Evolutionary conservation across 2,329 filamentous ascomycete species (phyloP), one percentile per base, ranked within the genome.

Genomic region (Ophiostoma piceae): DNA sequence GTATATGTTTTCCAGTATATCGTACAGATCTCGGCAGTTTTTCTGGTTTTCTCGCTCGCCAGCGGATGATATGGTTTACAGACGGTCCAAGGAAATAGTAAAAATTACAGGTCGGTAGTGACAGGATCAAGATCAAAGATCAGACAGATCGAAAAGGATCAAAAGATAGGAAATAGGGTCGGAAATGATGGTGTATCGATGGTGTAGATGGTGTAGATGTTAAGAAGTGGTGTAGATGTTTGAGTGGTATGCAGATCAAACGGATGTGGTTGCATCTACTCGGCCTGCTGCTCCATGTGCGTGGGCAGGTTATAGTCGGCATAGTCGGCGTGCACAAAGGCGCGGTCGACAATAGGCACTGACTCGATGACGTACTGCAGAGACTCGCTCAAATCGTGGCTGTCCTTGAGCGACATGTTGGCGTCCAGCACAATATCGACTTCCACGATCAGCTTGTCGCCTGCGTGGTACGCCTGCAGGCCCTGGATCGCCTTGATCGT

Each of bases 401-500:
- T 92, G 77, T 95, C 92, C 75, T 91, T 88, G 73, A 96, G 80
- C 37, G 86, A 88, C 71, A 90, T 92, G 73, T 86, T 85, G 74
- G 91, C 89, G 72, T 93, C 91, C 60, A 96, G 84, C 43, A 96
- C 91, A 73, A 95, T 90, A 77, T 96, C 92, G 12, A 94, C 91
- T 76, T 86, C 84, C 35, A 94, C 91, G 73, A 92, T 93, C 71
- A 95, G 84, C 81, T 93, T 94, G 78, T 95, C 92, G 35, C 92
- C 92, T 0, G 89, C 88, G 76, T 96, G 92, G 77, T 95, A 96
- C 1, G 92, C 92, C 74, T 93, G 89, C 70, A 95, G 81, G 41
- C 92, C 92, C 77, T 95, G 92, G 72, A 96, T 95, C 77, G 92
- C 89, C 76, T 87, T 88, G 76, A 97, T 96, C 14, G 91, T 90